These are phyloP conservation scores for Tardiomyces depauwii DNA, from an alignment of 1,139 yeast species.

Conservation along the genomic window DNA sequence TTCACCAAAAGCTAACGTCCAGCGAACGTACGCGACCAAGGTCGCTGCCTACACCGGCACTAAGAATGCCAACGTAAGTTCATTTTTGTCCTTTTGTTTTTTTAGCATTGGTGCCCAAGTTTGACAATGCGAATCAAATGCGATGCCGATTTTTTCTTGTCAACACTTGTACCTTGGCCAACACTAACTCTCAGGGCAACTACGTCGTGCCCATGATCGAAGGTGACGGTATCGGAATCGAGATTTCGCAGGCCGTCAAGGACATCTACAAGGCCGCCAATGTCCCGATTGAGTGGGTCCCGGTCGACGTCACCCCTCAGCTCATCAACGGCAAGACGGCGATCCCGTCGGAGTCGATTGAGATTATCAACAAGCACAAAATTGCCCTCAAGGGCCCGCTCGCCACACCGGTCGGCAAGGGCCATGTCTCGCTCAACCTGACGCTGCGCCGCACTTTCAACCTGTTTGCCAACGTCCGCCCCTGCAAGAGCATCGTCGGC, in stretches of 20 bases:
- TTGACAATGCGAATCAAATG: background rate
- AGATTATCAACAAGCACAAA: constrained; percentile 81
- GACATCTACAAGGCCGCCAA: constrained; percentile 85
- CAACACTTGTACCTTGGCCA: background rate
- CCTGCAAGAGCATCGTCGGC: constrained; percentile 88
- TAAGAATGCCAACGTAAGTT: constrained; percentile 36
- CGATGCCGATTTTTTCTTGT: background rate
- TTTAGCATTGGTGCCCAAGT: constrained; percentile 3
- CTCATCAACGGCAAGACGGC: constrained; percentile 90
- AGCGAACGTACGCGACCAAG: constrained; percentile 17
- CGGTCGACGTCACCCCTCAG: constrained; percentile 90
- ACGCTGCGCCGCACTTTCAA: constrained; percentile 95
- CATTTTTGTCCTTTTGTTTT: constrained; percentile 1
- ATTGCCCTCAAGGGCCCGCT: constrained; percentile 96
- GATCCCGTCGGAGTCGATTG: constrained; percentile 85
- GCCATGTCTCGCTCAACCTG: constrained; percentile 94
- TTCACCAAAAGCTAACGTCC: no score
- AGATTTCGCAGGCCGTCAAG: constrained; percentile 88
- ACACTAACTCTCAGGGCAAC: constrained; percentile 23
- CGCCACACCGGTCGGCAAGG: constrained; percentile 98
- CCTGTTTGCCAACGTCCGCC: constrained; percentile 95
- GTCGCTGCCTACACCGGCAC: constrained; percentile 50
- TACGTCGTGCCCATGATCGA: constrained; percentile 92
- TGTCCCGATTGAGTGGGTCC: constrained; percentile 95
- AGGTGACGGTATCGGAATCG: constrained; percentile 98